Conservation (phyloP, 257 asterid genomes). For the Avicennia marina region DNA sequence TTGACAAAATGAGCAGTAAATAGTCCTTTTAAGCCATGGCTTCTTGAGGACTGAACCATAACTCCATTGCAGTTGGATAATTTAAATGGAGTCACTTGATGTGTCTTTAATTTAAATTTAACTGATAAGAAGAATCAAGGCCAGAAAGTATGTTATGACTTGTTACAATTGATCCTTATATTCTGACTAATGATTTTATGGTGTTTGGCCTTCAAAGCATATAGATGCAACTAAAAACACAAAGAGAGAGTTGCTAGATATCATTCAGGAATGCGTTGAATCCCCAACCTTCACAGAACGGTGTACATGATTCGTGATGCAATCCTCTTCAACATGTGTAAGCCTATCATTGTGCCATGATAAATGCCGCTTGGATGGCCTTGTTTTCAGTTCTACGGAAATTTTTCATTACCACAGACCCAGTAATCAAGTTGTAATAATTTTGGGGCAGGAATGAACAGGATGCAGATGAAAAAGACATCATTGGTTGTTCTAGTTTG, state of each 20-base stretch:
- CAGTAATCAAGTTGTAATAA: neutral
- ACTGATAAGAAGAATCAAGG: neutral
- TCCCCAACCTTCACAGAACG: too few species aligned
- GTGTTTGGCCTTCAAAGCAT: neutral
- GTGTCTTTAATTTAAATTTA: slow-evolving; percentile 3
- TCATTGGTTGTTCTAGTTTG: neutral
- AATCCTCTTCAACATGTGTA: neutral
- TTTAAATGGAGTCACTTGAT: neutral
- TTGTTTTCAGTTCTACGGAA: too few species aligned
- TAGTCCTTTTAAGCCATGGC: slow-evolving; percentile 22
- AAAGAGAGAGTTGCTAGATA: neutral
- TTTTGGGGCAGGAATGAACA: neutral
- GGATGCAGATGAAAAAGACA: neutral
- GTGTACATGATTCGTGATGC: neutral
- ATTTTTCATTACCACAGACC: too few species aligned
- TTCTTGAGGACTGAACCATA: slow-evolving; percentile 29
- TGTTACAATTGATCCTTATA: neutral
- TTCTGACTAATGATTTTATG: neutral
- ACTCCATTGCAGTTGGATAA: slow-evolving; percentile 37
- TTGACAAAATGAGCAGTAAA: slow-evolving; percentile 35
- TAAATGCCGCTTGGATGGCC: too few species aligned
- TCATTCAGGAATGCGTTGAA: neutral
- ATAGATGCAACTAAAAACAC: neutral
- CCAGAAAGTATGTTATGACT: neutral
- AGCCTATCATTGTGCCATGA: neutral